Evolutionary conservation across 1,284 basidiomycete genomes (phyloP), one percentile per base, ranked within the genome.

Genomic region (Cryptococcus neoformans): DNA sequence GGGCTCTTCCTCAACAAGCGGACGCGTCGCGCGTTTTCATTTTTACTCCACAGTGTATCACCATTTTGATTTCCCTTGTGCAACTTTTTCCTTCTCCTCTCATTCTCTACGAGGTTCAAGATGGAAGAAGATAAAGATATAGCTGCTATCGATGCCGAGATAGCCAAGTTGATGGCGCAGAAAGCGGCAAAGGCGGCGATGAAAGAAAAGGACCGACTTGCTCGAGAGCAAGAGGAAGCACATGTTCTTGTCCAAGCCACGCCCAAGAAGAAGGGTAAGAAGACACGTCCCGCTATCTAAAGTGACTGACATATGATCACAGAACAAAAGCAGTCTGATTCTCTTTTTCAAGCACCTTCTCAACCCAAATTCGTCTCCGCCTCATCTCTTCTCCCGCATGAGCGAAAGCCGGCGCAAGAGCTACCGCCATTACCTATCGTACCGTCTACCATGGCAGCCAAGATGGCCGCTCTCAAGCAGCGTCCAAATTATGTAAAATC

Each of bases 201-300:
- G 49, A 66, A 57, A 1, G 62, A 59, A n/a, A 38, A 49, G 21
- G 59, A 52, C 12, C 52, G 49, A 34, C 50, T 54, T 35, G 53
- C 35, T 16, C 46, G 53, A 28, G 66, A 67, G 42, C 57, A 58
- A 39, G 65, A 68, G 49, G 56, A 62, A 14, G 65, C 62, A 10
- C 64, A 69, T 50, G 54, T 75, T 2, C 49, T 75, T 28, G 62
- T 75, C 6, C 66, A 61, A 2, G 60, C 57, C 8, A 75, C 71
- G 40, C 73, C 73, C 36, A 64, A 62, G 2, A 65, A 64, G 50
- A 57, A 21, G 21, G 59, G 59, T 61, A 38, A 42, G 59, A 42
- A 7, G 12, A 3, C 16, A 11, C 12, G 12, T 6, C 40, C 28
- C 10, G 14, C 36, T 4, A 16, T 5, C 16, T 49, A 14, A 45